These are phyloP conservation scores for Termitomyces sp. DNA, from an alignment of 768 basidiomycete species.

Conservation along the genomic window DNA sequence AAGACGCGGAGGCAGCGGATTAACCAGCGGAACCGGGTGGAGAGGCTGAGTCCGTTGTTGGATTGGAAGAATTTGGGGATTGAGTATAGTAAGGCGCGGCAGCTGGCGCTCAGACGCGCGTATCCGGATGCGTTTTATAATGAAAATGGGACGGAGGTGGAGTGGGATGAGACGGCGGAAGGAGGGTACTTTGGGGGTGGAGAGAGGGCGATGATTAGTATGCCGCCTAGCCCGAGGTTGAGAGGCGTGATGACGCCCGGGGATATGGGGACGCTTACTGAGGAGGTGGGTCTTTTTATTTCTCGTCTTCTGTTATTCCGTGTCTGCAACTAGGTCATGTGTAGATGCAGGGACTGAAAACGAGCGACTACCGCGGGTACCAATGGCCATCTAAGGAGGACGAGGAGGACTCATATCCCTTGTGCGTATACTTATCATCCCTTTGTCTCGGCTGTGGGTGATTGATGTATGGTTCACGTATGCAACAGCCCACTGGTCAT, in stretches of 20 bases:
- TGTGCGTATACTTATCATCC: slow-evolving; percentile 45
- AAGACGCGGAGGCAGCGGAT: slow-evolving; percentile 96
- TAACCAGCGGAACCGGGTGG: slow-evolving; percentile 97
- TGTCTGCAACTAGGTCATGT: not conserved
- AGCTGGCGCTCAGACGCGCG: slow-evolving; percentile 85
- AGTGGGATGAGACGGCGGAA: slow-evolving; percentile 27
- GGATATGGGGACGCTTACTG: slow-evolving; percentile 85
- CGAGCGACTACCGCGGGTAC: slow-evolving; percentile 80
- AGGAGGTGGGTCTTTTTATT: slow-evolving; percentile 49
- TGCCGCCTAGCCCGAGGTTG: slow-evolving; percentile 85
- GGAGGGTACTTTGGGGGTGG: slow-evolving; percentile 38
- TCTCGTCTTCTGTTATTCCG: not conserved
- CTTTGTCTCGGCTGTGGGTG: not conserved
- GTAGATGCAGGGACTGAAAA: slow-evolving; percentile 81
- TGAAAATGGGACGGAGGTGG: slow-evolving; percentile 30
- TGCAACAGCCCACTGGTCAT: slow-evolving; percentile 72
- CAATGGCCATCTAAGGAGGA: slow-evolving; percentile 64
- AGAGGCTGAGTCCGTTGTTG: slow-evolving; percentile 85
- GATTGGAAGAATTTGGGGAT: slow-evolving; percentile 99
- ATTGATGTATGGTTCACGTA: not conserved
- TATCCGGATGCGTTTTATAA: slow-evolving; percentile 92
- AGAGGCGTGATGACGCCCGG: slow-evolving; percentile 89
- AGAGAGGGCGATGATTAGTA: slow-evolving; percentile 67
- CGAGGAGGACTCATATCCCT: slow-evolving; percentile 89
- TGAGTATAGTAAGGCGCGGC: slow-evolving; percentile 94